Conservation (phyloP, 257 asterid genomes). For the Fraxinus cuspidata region DNA sequence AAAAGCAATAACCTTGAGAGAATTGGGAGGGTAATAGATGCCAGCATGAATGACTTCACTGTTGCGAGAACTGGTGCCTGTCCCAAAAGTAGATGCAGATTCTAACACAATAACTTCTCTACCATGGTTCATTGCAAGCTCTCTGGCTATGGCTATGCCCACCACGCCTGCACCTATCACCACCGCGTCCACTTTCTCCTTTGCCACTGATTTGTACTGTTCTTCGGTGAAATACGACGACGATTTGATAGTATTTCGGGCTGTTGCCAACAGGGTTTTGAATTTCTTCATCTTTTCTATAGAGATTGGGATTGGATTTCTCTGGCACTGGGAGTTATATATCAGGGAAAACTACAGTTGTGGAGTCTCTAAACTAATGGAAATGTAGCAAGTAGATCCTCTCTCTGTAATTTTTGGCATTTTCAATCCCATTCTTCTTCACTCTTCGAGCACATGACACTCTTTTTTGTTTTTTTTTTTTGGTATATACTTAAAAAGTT, state of each 20-base stretch:
- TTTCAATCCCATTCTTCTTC: no score
- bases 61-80: slow-evolving; percentile 80
- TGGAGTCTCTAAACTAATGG: no score
- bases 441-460: no score
- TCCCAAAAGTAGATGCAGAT: slow-evolving; percentile 78
- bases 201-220: slow-evolving; percentile 38
- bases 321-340: background rate
- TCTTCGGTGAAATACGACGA: slow-evolving; percentile 7
- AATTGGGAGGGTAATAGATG: slow-evolving; percentile 70
- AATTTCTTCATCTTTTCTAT: slow-evolving; percentile 19
- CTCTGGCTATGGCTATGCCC: slow-evolving; percentile 89
- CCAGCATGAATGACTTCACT: slow-evolving; percentile 95
- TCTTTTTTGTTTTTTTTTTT: no score
- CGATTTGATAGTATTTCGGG: slow-evolving; percentile 24
- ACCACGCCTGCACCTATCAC: slow-evolving; percentile 91
- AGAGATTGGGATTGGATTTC: background rate
- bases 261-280: slow-evolving; percentile 18
- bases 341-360: no score
- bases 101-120: slow-evolving; percentile 78
- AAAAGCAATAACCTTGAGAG: slow-evolving; percentile 59
- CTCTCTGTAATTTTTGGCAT: no score
- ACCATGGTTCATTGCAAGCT: slow-evolving; percentile 57
- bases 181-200: slow-evolving; percentile 65
- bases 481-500: no score
- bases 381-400: no score